Conservation (phyloP, 2,329 filamentous ascomycete species). For the Mycosphaerelloides madeirae region DNA sequence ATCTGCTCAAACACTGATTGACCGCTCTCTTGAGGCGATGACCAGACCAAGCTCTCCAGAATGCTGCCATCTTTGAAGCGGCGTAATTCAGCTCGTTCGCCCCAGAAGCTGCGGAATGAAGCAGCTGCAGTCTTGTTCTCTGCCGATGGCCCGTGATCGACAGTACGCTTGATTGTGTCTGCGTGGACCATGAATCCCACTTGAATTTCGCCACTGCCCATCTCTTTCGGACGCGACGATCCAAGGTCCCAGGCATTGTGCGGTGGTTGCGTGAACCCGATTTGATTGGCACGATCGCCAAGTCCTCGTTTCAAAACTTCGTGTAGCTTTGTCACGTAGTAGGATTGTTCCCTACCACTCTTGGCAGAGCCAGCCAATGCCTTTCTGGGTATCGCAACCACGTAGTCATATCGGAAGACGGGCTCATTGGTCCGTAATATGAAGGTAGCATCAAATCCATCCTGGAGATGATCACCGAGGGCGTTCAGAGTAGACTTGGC, state of each 20-base stretch:
- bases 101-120: conserved; percentile 88
- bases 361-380: conserved; percentile 15
- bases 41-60: conserved; percentile 86
- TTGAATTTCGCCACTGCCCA: conserved; percentile 42
- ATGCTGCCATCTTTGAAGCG: conserved; percentile 96
- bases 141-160: conserved; percentile 82
- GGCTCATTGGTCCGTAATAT: conserved; percentile 57
- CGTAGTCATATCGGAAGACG: conserved; percentile 52
- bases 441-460: conserved; percentile 83
- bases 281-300: conserved; percentile 65
- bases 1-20: conserved; percentile 74
- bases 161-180: conserved; percentile 64
- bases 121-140: conserved; percentile 80
- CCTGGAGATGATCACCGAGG: conserved; percentile 66
- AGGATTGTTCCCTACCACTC: conserved; percentile 14
- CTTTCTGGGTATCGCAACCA: conserved; percentile 35
- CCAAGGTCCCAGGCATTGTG: conserved; percentile 35
- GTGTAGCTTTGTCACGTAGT: conserved; percentile 49
- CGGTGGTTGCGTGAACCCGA: conserved; percentile 45
- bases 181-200: conserved; percentile 71
- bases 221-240: conserved; percentile 21
- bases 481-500: conserved; percentile 69
- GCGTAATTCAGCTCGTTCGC: conserved; percentile 83
- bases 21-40: conserved; percentile 50
- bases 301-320: conserved; percentile 65